Evolutionary conservation across 495 filamentous ascomycete species (phyloP).

Genomic region (Haplographium delicatum): DNA sequence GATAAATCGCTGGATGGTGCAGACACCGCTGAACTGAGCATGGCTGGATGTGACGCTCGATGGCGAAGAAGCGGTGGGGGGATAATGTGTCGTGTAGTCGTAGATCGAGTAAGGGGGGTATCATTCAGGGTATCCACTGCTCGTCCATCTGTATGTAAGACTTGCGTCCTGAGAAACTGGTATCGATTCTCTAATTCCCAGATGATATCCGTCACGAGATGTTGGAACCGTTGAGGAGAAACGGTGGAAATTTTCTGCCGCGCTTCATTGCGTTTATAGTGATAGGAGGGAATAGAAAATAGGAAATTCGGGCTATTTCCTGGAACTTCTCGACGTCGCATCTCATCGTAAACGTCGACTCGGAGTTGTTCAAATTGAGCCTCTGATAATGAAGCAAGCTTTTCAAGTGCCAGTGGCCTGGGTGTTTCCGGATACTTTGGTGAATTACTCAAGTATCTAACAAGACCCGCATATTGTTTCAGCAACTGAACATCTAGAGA

Average conservation of each 20-base stretch:
- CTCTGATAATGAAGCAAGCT: slow-evolving; percentile 72
- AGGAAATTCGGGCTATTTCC: slow-evolving; percentile 54
- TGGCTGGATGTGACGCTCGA: too few relatives aligned
- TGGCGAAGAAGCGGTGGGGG: too few relatives aligned
- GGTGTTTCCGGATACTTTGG: slow-evolving; percentile 62
- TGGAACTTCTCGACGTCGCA: slow-evolving; percentile 68
- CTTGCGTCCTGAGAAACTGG: too few relatives aligned
- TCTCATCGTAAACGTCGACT: slow-evolving; percentile 92
- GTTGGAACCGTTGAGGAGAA: slow-evolving; percentile 70
- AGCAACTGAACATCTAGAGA: too few relatives aligned
- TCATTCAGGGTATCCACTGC: too few relatives aligned
- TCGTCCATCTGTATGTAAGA: too few relatives aligned
- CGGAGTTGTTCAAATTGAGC: slow-evolving; percentile 91
- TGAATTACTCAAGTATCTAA: slow-evolving; percentile 62
- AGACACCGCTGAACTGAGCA: too few relatives aligned
- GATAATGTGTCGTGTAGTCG: too few relatives aligned
- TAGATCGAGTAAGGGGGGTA: too few relatives aligned
- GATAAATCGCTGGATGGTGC: too few relatives aligned
- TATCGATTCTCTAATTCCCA: slow-evolving; percentile 85
- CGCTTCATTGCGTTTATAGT: slow-evolving; percentile 91
- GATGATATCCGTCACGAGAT: slow-evolving; percentile 87
- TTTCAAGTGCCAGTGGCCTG: slow-evolving; percentile 80
- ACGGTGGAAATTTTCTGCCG: slow-evolving; percentile 84
- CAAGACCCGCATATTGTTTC: slow-evolving; percentile 58
- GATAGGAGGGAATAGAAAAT: slow-evolving; percentile 73